A percentile compares a stretch with the other conserved stretches of the same genome.
phyloP scores from a whole-genome alignment of 2,329 filamentous ascomycete species.

The Epichloe uncinata region DNA sequence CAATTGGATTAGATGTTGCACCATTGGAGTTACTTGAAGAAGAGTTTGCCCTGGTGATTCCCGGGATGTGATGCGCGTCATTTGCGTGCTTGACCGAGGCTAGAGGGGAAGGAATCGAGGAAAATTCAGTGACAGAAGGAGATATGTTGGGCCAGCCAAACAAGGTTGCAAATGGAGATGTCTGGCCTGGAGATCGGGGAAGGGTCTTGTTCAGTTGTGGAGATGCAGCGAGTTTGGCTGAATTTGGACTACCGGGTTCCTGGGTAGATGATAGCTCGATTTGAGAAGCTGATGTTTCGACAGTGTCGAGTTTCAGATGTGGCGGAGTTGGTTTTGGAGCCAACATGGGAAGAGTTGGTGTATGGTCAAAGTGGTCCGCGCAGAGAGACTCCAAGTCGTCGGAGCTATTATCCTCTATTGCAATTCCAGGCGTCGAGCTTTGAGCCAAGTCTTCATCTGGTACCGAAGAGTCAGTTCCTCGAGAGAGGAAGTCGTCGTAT shows the following conservation, averaged over 20 bases:
- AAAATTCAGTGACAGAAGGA: constrained; percentile 36
- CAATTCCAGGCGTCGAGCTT: constrained; percentile 15
- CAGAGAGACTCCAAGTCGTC: constrained; percentile 12
- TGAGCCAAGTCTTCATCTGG: constrained; percentile 11
- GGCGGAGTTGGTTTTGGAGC: constrained; percentile 37
- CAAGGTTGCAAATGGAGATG: constrained; percentile 35
- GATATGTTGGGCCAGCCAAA: constrained; percentile 39
- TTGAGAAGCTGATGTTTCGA: constrained; percentile 19
- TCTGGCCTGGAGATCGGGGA: constrained; percentile 38
- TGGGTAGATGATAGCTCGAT: constrained; percentile 14
- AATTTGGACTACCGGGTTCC: constrained; percentile 15
- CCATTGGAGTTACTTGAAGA: constrained; percentile 24
- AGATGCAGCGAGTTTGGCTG: constrained; percentile 13
- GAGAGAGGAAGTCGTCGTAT: constrained; percentile 29
- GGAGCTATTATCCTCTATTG: constrained; percentile 16
- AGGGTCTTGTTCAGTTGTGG: constrained; percentile 40
- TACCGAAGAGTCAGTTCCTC: constrained; percentile 15
- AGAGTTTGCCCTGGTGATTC: constrained; percentile 1
- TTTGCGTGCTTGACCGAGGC: constrained; percentile 28
- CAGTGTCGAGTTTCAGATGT: constrained; percentile 36
- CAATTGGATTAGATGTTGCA: constrained; percentile 28
- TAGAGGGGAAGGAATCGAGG: constrained; percentile 39
- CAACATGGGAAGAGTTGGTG: constrained; percentile 34
- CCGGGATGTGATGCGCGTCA: constrained; percentile 15
- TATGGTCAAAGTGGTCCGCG: constrained; percentile 25